Percentiles rank a stretch among this genome's conserved stretches.
Evolutionary conservation across 148 eudicot species (phyloP).

Genomic region (Rhododendron mucronatum): DNA sequence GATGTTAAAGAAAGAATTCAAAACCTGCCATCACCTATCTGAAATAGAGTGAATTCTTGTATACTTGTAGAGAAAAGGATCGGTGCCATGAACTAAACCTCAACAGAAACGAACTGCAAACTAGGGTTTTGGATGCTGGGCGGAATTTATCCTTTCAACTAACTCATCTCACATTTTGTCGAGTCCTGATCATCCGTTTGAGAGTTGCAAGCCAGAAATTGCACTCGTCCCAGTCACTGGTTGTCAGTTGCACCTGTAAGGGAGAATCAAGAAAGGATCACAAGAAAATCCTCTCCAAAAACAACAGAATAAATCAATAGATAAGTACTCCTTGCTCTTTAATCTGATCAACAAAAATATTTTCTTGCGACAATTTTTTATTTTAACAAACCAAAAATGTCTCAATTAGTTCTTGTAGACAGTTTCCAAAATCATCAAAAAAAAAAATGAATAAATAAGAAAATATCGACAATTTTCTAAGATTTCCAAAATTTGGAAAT

Average conservation of each 20-base stretch:
- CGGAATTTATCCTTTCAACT: background rate
- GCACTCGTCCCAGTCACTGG: slow-evolving; percentile 30
- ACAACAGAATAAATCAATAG: background rate
- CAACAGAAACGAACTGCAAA: background rate
- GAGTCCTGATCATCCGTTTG: slow-evolving; percentile 24
- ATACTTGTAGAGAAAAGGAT: slow-evolving; percentile 14
- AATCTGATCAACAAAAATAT: background rate
- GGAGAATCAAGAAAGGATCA: background rate
- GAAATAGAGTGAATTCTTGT: slow-evolving; percentile 4
- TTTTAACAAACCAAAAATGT: background rate
- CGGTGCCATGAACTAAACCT: background rate
- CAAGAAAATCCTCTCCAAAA: background rate
- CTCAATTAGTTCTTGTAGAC: background rate
- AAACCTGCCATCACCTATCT: slow-evolving; percentile 15
- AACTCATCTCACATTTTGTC: slow-evolving; percentile 15
- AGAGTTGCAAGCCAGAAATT: slow-evolving; percentile 27
- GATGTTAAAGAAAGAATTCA: background rate
- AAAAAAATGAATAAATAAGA: background rate
- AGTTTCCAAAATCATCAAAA: background rate
- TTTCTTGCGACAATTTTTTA: background rate
- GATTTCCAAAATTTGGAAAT: background rate
- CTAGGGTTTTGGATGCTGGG: background rate
- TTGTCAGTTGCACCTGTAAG: slow-evolving; percentile 24
- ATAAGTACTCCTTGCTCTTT: background rate
- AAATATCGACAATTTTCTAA: background rate